Percentiles rank a stretch among this genome's conserved stretches.
Conservation (phyloP, 1,139 yeast species). For the Suhomyces bribrorum region DNA sequence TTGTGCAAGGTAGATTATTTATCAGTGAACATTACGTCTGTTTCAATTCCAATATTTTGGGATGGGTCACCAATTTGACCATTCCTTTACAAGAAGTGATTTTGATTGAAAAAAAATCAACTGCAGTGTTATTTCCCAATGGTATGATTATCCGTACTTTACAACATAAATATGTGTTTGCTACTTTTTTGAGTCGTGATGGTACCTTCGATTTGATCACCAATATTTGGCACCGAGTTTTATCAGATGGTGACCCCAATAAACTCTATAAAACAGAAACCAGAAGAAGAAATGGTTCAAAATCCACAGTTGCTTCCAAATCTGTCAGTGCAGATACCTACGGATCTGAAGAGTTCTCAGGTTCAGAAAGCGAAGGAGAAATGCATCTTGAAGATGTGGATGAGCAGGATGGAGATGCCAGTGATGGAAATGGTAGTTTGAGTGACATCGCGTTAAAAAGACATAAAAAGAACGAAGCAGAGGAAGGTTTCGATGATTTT, state of each 20-base stretch:
- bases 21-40: slow-evolving; percentile 60
- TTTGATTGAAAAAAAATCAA: slow-evolving; percentile 68
- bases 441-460: slow-evolving; percentile 8
- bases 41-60: slow-evolving; percentile 72
- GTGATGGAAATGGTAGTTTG: slow-evolving; percentile 8
- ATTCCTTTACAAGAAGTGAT: slow-evolving; percentile 71
- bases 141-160: slow-evolving; percentile 71
- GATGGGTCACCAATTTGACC: slow-evolving; percentile 68
- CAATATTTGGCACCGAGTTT: slow-evolving; percentile 58
- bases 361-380: slow-evolving; percentile 5
- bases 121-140: slow-evolving; percentile 74
- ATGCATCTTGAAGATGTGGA: slow-evolving; percentile 9
- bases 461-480: slow-evolving; percentile 6
- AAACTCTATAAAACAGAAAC: slow-evolving; percentile 4
- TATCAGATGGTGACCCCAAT: slow-evolving; percentile 23
- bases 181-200: slow-evolving; percentile 71
- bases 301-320: slow-evolving; percentile 13
- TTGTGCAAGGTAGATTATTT: slow-evolving; percentile 72
- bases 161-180: slow-evolving; percentile 71
- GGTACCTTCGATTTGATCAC: slow-evolving; percentile 60
- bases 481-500: slow-evolving; percentile 8
- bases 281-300: slow-evolving; percentile 15
- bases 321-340: slow-evolving; percentile 13
- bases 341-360: slow-evolving; percentile 5
- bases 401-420: slow-evolving; percentile 9